Base-by-base conservation (phyloP, 2,329 filamentous ascomycete genomes). In the Cladosporium sp. region DNA sequence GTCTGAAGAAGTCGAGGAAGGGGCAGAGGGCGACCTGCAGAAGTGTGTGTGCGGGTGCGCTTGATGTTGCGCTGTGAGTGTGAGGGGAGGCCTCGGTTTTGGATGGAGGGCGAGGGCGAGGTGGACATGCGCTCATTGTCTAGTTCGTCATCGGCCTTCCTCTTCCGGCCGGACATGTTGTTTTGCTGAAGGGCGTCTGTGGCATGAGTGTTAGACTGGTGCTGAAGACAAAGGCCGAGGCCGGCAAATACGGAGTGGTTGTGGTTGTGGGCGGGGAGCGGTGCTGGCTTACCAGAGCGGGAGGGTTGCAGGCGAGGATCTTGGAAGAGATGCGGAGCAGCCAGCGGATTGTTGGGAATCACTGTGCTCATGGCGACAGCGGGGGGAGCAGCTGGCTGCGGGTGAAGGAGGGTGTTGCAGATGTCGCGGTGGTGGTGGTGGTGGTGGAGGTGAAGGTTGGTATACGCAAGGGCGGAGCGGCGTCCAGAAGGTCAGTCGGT, bases 1-100 rank as follows among this genome's bases (percentile, higher is more conserved):
- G 95, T 98, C 80, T 99, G 94, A 69, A 99, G 88, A n/a, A 99
- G 86, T 74, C 95, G 90, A 66, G 88, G 84, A 28, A 92, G 81
- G 28, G 88, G 80, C 57, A 92, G 82, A 57, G 89, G 87, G 67
- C 88, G 83, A 49, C 89, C 89, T 24, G 67, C 69, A 26, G 84
- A 85, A 67, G 92, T 78, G 72, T 96, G 93, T 71, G 89, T 87
- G 67, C 88, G 85, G 70, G 85, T 81, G 67, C 87, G 84, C 78
- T 90, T 90, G 71, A 82, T 90, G 76, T 91, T 92, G 60, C 87
- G 84, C 18, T 87, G 85, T 69, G 90, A 68, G 55, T 78, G 71
- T 58, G 76, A 73, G 32, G 75, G 72, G 12, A 96, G 86, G 65
- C 88, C 83, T 73, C 92, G 87, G 69, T 88, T 82, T 71, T 89